A percentile compares a stretch with the other conserved stretches of the same genome.
These are phyloP conservation scores for Fusarium floridanum DNA, from an alignment of 2,329 filamentous ascomycete genomes.

Conservation along the genomic window DNA sequence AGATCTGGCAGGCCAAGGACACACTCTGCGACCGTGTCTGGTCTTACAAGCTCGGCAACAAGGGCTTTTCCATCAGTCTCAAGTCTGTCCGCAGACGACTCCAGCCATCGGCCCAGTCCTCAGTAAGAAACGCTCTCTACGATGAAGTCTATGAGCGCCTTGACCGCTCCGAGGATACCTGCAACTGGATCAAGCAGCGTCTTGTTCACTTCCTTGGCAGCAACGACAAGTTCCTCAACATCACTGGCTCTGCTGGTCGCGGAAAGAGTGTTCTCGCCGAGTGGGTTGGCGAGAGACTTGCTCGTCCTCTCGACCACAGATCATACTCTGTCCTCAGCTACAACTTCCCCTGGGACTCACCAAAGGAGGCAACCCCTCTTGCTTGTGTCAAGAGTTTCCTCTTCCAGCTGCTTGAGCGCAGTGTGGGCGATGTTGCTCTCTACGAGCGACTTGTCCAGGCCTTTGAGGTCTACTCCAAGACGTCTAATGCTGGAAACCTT, in stretches of 20 bases:
- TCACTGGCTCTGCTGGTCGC: conserved; percentile 51
- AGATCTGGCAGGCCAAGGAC: conserved; percentile 52
- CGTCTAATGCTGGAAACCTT: conserved; percentile 43
- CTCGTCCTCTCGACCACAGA: conserved; percentile 52
- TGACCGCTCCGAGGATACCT: conserved; percentile 55
- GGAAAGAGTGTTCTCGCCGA: conserved; percentile 56
- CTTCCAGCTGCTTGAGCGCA: conserved; percentile 55
- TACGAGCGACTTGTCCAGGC: conserved; percentile 49
- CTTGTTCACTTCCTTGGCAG: conserved; percentile 53
- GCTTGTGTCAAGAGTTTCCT: conserved; percentile 54
- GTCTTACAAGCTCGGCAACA: conserved; percentile 49
- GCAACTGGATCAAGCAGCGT: conserved; percentile 54
- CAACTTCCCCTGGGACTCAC: conserved; percentile 52
- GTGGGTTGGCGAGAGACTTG: conserved; percentile 56
- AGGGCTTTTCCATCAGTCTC: conserved; percentile 41
- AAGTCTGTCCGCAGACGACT: conserved; percentile 50
- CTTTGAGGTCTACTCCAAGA: conserved; percentile 43
- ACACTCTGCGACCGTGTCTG: conserved; percentile 53
- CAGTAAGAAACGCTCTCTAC: conserved; percentile 47
- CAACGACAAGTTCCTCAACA: conserved; percentile 50
- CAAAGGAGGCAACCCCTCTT: conserved; percentile 47
- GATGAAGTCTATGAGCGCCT: conserved; percentile 54
- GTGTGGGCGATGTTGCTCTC: conserved; percentile 53
- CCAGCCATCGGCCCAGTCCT: conserved; percentile 44
- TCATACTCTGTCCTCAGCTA: conserved; percentile 54